Evolutionary conservation across 2,329 filamentous ascomycete genomes (phyloP), one percentile per base, ranked within the genome.

Genomic region (Cryphonectria nitschkei): DNA sequence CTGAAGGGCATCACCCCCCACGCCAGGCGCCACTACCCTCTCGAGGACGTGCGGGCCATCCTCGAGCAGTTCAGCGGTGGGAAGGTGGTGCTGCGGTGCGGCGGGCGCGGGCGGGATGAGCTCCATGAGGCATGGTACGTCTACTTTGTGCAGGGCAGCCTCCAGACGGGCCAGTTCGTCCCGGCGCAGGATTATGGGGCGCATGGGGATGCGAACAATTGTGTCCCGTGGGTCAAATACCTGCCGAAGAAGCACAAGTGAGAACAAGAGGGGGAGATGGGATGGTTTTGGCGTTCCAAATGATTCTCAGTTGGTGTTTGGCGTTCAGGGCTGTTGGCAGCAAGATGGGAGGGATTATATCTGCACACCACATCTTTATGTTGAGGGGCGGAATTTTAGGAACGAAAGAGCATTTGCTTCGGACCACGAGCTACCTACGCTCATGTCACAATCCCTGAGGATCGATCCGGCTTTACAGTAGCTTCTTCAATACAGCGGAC

Each of bases 41-140:
- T 84, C 6, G 78, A 76, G 34, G 78, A 82, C 69, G 80, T 87
- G 62, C 77, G 81, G 68, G 75, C 73, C 16, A 81, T 83, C 26
- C 79, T 87, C 32, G 82, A 83, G 76, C 75, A 76, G 26, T 81
- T 80, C 70, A 84, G 83, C 73, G 85, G 85, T 41, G 81, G 82
- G 1, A 77, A 78, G 11, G 84, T 84, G 4, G 82, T 83, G 64
- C 79, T 87, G 67, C 79, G 82, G 72, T 86, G 84, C 74, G 73
- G 76, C 13, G 80, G 81, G 1, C 73, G 77, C 1, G 71, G 76
- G n/a, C 75, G 73, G 32, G 80, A 83, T 32, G 79, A 81, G n/a
- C 76, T 87, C 19, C 81, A 86, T 72, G 83, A 87, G 78, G 83
- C 83, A 22, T 87, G 85, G 85, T 88, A 87, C 74, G 82, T 83